A percentile compares a stretch with the other conserved stretches of the same genome.
These are phyloP conservation scores for Lepiota venenata DNA, from an alignment of 768 basidiomycete genomes.

Conservation along the genomic window DNA sequence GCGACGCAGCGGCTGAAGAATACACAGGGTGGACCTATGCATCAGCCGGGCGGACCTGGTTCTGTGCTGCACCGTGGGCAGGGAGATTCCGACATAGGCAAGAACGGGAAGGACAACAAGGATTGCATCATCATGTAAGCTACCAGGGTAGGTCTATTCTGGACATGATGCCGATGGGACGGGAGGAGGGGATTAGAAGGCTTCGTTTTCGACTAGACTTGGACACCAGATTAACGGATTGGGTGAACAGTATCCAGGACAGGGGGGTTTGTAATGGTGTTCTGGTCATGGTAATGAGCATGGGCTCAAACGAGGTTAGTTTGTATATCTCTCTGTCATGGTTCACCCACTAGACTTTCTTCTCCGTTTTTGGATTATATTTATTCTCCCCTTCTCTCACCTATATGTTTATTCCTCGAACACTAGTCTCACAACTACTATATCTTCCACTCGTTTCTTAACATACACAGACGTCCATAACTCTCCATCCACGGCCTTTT, in stretches of 20 bases:
- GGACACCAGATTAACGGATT: not conserved
- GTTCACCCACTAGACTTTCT: slow-evolving; percentile 3
- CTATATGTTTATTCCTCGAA: slow-evolving; percentile 8
- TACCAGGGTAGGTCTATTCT: not conserved
- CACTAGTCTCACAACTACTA: slow-evolving; percentile 1
- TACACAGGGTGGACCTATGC: slow-evolving; percentile 49
- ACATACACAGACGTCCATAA: not conserved
- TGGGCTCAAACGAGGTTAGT: not conserved
- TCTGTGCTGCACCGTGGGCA: slow-evolving; percentile 60
- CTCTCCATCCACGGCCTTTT: not conserved
- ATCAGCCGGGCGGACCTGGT: slow-evolving; percentile 56
- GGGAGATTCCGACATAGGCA: slow-evolving; percentile 22
- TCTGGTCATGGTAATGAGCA: too few species aligned
- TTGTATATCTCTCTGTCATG: slow-evolving; percentile 1
- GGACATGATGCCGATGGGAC: not conserved
- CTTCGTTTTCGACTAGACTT: not conserved
- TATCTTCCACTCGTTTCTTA: not conserved
- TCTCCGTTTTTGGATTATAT: slow-evolving; percentile 4
- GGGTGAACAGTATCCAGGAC: not conserved
- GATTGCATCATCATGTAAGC: slow-evolving; percentile 85
- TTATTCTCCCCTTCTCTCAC: not conserved
- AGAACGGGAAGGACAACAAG: slow-evolving; percentile 57
- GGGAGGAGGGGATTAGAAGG: not conserved
- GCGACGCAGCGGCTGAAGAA: slow-evolving; percentile 80
- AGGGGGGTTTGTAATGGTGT: not conserved